phyloP scores from a whole-genome alignment of 1,284 basidiomycete species.

The Meira miltonrushii region DNA sequence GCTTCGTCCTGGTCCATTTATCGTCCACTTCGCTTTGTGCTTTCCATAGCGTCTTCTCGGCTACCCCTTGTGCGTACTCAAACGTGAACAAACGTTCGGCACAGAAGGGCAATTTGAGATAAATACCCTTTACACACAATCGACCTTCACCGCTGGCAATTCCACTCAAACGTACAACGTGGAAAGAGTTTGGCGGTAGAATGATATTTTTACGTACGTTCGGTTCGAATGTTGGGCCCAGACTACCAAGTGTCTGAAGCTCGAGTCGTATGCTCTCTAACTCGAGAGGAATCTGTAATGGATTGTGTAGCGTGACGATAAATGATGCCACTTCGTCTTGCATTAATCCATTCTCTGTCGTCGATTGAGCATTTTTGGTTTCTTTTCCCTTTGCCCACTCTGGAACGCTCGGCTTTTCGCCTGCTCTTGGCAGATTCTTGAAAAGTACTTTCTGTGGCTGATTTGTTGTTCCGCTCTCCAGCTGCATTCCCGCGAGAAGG shows the following conservation, averaged over 20 bases:
- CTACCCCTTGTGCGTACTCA: constrained; percentile 68
- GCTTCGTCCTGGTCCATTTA: constrained; percentile 66
- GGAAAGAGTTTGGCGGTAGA: constrained; percentile 69
- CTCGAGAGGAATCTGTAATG: constrained; percentile 83
- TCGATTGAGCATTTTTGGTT: constrained; percentile 9
- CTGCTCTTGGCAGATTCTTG: constrained; percentile 55
- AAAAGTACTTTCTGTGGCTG: neutral
- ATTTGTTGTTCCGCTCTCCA: neutral
- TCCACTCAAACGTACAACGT: constrained; percentile 68
- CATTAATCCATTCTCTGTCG: constrained; percentile 56
- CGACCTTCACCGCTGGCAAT: constrained; percentile 63
- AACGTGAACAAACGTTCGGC: constrained; percentile 68
- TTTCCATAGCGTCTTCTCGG: constrained; percentile 64
- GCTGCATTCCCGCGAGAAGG: constrained; percentile 67
- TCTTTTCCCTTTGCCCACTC: constrained; percentile 3
- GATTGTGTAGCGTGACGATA: constrained; percentile 77
- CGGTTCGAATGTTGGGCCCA: constrained; percentile 70
- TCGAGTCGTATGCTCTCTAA: constrained; percentile 73
- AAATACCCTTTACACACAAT: constrained; percentile 70
- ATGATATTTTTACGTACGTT: constrained; percentile 58
- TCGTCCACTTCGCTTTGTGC: constrained; percentile 59
- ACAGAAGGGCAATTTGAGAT: constrained; percentile 70
- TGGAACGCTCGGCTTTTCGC: constrained; percentile 11
- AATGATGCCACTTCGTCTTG: constrained; percentile 79
- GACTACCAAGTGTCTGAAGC: constrained; percentile 55